Evolutionary conservation across 2,329 filamentous ascomycete species (phyloP).

Genomic region (Cordyceps javanica): DNA sequence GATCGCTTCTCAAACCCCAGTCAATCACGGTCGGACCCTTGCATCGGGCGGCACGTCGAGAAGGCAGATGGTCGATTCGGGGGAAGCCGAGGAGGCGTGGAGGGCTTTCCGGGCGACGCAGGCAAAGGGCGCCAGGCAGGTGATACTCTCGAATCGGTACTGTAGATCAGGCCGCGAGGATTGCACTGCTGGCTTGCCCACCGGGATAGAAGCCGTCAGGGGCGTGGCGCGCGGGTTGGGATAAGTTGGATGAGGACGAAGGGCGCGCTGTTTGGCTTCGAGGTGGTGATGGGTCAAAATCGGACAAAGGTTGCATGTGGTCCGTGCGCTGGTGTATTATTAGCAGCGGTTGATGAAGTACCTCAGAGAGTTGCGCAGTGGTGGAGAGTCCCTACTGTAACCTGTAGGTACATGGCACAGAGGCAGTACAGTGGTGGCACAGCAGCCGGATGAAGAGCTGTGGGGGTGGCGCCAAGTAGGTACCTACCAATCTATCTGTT

Average conservation of each 20-base stretch:
- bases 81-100: background rate
- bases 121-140: conserved; percentile 2
- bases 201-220: conserved; percentile 8
- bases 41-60: conserved; percentile 12
- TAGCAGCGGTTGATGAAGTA: background rate
- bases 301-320: conserved; percentile 8
- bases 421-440: no score
- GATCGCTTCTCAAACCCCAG: background rate
- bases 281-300: conserved; percentile 1
- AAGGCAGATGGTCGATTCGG: background rate
- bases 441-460: no score
- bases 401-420: no score
- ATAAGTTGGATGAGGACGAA: conserved; percentile 8
- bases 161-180: conserved; percentile 12
- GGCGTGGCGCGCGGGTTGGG: conserved; percentile 13
- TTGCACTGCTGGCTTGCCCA: conserved; percentile 16
- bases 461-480: no score
- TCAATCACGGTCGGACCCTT: background rate
- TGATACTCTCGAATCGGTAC: background rate
- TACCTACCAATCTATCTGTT: no score
- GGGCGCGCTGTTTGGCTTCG: conserved; percentile 8
- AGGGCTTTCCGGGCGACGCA: background rate
- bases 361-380: no score
- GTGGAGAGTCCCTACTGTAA: no score
- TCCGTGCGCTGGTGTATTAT: conserved; percentile 13